These are phyloP conservation scores for Cymbopogon flexuosus DNA, from an alignment of 202 grass and related monocot genomes.

Conservation along the genomic window DNA sequence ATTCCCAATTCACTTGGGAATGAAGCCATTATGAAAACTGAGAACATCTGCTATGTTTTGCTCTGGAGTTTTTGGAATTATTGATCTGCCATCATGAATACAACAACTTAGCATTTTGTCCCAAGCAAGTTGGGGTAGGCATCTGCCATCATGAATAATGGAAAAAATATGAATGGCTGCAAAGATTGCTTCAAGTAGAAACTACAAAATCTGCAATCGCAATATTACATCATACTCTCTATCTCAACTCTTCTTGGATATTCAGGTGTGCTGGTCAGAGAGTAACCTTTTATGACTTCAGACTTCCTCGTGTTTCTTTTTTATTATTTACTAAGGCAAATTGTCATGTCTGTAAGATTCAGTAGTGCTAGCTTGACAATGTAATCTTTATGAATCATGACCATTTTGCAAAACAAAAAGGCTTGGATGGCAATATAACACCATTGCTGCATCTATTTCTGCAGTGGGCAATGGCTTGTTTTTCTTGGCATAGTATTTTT, in stretches of 20 bases:
- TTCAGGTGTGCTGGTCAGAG: neutral
- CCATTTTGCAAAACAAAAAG: neutral
- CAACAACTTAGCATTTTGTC: too few species aligned
- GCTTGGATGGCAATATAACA: neutral
- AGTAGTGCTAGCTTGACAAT: neutral
- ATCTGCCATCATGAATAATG: neutral
- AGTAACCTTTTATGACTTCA: neutral
- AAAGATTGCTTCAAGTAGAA: neutral
- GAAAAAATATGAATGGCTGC: neutral
- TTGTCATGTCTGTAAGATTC: neutral
- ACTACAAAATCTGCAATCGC: neutral
- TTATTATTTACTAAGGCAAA: neutral
- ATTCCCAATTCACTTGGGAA: neutral
- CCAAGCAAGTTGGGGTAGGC: too few species aligned
- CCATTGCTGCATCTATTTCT: neutral
- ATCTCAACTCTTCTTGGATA: neutral
- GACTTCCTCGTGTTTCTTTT: neutral
- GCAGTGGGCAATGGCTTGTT: neutral
- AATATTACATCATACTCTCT: neutral
- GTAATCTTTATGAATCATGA: neutral
- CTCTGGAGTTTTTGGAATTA: neutral
- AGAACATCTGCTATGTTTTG: neutral
- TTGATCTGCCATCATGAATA: too few species aligned
- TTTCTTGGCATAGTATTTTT: neutral
- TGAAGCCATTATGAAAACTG: neutral